Conservation (phyloP, 2,329 filamentous ascomycete species). For the Penicillium sp. region DNA sequence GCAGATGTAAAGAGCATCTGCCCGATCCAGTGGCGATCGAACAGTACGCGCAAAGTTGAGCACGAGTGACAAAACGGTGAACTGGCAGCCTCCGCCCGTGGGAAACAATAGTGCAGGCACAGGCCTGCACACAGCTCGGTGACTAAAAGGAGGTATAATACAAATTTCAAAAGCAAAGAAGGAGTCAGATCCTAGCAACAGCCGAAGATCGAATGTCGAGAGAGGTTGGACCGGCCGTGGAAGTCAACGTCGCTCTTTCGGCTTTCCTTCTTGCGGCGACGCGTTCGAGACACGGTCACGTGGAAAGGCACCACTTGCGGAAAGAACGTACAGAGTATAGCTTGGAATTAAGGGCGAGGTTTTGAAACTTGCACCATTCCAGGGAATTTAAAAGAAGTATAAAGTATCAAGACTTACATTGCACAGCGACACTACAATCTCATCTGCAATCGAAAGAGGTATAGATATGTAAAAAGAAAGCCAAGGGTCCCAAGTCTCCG, state of each 20-base stretch:
- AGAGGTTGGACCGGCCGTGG: slow-evolving; percentile 5
- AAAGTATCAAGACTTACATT: neutral
- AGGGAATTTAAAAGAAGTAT: neutral
- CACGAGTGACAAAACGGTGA: slow-evolving; percentile 24
- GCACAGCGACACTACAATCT: neutral
- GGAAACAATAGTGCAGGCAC: neutral
- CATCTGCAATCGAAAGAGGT: neutral
- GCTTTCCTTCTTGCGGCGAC: slow-evolving; percentile 24
- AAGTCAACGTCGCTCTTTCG: slow-evolving; percentile 9
- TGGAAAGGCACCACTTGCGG: slow-evolving; percentile 17
- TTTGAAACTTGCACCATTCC: neutral
- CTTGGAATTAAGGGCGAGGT: neutral
- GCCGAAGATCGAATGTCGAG: neutral
- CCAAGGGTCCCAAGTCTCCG: neutral
- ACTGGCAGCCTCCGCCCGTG: slow-evolving; percentile 9
- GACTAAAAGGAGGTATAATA: neutral
- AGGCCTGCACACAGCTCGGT: neutral
- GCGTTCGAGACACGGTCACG: slow-evolving; percentile 39
- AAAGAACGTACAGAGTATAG: neutral
- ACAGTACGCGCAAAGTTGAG: slow-evolving; percentile 26
- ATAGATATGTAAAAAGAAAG: neutral
- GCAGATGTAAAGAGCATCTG: slow-evolving; percentile 19
- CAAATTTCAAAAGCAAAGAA: neutral
- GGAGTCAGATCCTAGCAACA: neutral
- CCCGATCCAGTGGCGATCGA: slow-evolving; percentile 27